Evolutionary conservation across 331 rosid species (phyloP).

Genomic region (Cydonia oblonga): DNA sequence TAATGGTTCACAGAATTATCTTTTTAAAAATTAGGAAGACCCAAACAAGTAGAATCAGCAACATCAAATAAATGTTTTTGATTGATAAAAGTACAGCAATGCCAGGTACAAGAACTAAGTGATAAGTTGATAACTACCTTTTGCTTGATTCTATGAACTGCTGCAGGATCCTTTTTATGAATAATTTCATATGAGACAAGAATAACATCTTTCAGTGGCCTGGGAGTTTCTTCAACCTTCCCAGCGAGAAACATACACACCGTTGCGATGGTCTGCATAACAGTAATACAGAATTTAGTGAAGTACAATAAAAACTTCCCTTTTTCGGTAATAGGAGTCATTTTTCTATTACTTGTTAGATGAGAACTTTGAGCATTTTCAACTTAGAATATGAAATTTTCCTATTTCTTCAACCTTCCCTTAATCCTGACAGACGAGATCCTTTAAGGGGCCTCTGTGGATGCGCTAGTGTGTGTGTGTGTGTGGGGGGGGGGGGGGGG

Average conservation of each 20-base stretch:
- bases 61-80: not conserved
- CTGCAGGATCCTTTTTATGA: constrained; percentile 84
- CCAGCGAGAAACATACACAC: constrained; percentile 99
- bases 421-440: not conserved
- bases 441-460: not conserved
- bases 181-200: constrained; percentile 89
- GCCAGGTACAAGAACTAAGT: not conserved
- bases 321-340: not conserved
- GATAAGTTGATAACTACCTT: constrained; percentile 42
- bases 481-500: too few relatives aligned
- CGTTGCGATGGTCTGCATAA: constrained; percentile 85
- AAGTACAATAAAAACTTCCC: not conserved
- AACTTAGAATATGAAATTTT: not conserved
- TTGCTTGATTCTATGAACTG: constrained; percentile 80
- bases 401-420: too few relatives aligned
- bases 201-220: constrained; percentile 89
- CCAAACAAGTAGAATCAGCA: not conserved
- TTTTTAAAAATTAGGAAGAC: not conserved
- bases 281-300: constrained; percentile 16
- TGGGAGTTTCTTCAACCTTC: constrained; percentile 99
- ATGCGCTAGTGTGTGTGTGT: not conserved
- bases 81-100: not conserved
- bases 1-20: not conserved
- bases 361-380: not conserved
- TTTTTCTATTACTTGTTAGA: not conserved